phyloP scores from a whole-genome alignment of 2,329 filamentous ascomycete genomes.

The Periconia sp. region DNA sequence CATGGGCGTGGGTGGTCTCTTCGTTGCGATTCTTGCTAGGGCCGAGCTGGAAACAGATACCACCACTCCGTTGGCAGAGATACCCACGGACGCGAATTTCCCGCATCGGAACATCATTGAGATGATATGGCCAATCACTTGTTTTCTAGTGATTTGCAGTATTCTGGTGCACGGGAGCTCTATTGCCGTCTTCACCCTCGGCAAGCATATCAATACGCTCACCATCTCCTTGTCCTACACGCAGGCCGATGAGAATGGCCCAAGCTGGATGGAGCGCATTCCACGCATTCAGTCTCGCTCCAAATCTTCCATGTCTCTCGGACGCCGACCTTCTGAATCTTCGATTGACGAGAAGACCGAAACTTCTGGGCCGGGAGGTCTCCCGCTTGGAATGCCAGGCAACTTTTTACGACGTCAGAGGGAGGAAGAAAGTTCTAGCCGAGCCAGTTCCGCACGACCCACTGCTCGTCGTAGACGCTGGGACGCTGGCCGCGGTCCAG shows the following conservation, averaged over 20 bases:
- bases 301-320: slow-evolving; percentile 72
- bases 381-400: slow-evolving; percentile 70
- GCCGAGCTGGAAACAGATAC: slow-evolving; percentile 81
- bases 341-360: slow-evolving; percentile 60
- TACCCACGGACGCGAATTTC: slow-evolving; percentile 60
- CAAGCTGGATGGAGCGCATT: slow-evolving; percentile 92
- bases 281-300: slow-evolving; percentile 82
- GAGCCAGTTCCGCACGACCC: slow-evolving; percentile 55
- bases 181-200: slow-evolving; percentile 93
- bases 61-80: slow-evolving; percentile 70
- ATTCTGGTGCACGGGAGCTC: slow-evolving; percentile 98
- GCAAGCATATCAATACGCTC: slow-evolving; percentile 96
- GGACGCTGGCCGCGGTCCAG: slow-evolving; percentile 72
- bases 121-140: slow-evolving; percentile 92
- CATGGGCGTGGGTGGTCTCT: slow-evolving; percentile 95
- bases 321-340: slow-evolving; percentile 61
- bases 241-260: slow-evolving; percentile 80
- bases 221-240: slow-evolving; percentile 97
- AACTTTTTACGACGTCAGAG: slow-evolving; percentile 79
- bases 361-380: slow-evolving; percentile 65
- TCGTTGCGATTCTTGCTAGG: slow-evolving; percentile 87
- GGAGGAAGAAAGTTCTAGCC: slow-evolving; percentile 70
- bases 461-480: slow-evolving; percentile 66
- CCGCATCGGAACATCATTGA: slow-evolving; percentile 73
- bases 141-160: slow-evolving; percentile 90